Evolutionary conservation across 495 filamentous ascomycete species (phyloP).

Genomic region (Evansstolkia leycettana): DNA sequence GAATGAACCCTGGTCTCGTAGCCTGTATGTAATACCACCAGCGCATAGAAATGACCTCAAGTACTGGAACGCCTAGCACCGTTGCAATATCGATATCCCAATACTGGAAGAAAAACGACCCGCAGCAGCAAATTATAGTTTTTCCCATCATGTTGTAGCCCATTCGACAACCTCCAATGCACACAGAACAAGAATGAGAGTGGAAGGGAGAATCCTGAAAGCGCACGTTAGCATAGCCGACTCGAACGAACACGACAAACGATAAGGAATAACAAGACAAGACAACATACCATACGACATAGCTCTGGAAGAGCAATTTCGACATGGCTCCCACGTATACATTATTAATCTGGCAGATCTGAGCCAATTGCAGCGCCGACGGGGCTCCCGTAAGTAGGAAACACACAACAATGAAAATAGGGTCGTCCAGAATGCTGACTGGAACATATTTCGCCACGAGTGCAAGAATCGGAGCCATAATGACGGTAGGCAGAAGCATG

Average conservation of each 20-base stretch:
- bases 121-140: too few species aligned
- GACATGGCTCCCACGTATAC: slow-evolving; percentile 93
- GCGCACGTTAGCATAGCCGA: slow-evolving; percentile 16
- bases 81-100: too few species aligned
- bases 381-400: slow-evolving; percentile 92
- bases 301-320: slow-evolving; percentile 89
- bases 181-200: slow-evolving; percentile 77
- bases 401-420: slow-evolving; percentile 95
- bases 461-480: slow-evolving; percentile 90
- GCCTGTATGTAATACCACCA: too few species aligned
- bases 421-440: slow-evolving; percentile 90
- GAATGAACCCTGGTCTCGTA: too few species aligned
- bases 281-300: slow-evolving; percentile 73
- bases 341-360: slow-evolving; percentile 97
- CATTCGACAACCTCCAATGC: slow-evolving; percentile 91
- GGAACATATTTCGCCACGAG: slow-evolving; percentile 85
- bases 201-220: slow-evolving; percentile 82
- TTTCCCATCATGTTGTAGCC: too few species aligned
- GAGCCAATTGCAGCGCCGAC: slow-evolving; percentile 85
- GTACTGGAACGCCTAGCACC: too few species aligned
- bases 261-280: neutral
- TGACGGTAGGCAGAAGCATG: slow-evolving; percentile 82
- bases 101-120: too few species aligned
- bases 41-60: too few species aligned
- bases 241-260: neutral